A percentile compares a stretch with the other conserved stretches of the same genome.
Evolutionary conservation across 164 flowering plant species (phyloP).

Genomic region (Cinnamomum chago): DNA sequence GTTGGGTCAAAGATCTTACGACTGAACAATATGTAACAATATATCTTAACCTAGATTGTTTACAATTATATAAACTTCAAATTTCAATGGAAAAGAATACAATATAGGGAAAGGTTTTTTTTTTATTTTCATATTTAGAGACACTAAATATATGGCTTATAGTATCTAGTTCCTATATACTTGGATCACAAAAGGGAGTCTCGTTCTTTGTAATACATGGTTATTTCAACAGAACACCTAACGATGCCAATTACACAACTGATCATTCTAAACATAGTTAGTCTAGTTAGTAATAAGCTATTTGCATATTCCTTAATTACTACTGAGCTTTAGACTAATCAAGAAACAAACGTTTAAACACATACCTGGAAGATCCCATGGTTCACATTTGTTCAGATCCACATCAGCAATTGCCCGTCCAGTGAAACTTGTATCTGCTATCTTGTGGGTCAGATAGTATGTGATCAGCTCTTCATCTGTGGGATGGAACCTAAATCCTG

Average conservation of each 20-base stretch:
- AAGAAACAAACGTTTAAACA: background rate
- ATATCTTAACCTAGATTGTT: no score
- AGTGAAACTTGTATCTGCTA: constrained; percentile 65
- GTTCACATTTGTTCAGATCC: constrained; percentile 90
- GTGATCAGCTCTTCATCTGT: constrained; percentile 79
- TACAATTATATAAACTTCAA: no score
- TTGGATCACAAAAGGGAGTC: no score
- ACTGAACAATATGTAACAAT: no score
- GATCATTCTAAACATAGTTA: no score
- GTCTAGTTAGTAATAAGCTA: background rate
- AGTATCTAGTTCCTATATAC: no score
- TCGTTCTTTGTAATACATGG: no score
- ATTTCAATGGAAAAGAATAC: no score
- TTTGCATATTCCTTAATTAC: background rate
- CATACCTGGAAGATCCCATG: constrained; percentile 93
- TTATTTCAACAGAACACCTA: background rate
- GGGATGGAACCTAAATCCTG: constrained; percentile 80
- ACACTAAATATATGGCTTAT: no score
- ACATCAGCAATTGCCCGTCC: constrained; percentile 69
- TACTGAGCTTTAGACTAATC: background rate
- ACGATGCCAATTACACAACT: background rate
- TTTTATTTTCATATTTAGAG: no score
- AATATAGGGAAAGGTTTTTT: no score
- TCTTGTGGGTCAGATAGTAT: constrained; percentile 60
- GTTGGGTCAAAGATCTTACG: no score